Percentiles rank a stretch among this genome's conserved stretches.
phyloP scores from a whole-genome alignment of 83 land plant genomes.

The Picea engelmannii region DNA sequence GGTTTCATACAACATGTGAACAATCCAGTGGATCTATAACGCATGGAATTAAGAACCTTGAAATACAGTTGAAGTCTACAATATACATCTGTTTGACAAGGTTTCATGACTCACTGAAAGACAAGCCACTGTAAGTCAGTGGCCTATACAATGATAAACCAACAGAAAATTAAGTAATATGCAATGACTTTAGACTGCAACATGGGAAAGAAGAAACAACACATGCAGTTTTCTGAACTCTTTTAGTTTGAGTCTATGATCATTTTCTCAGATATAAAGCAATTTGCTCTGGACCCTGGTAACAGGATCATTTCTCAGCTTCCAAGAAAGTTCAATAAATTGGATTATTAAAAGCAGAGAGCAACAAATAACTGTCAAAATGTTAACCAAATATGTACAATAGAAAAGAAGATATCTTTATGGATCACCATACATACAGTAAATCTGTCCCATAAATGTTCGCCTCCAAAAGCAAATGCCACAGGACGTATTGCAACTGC shows the following conservation, averaged over 20 bases:
- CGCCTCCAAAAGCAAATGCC: constrained; percentile 91
- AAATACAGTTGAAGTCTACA: neutral
- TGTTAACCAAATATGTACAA: neutral
- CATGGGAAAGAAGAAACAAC: too few species aligned
- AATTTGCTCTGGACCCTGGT: too few species aligned
- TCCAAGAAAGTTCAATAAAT: too few species aligned
- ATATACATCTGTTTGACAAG: neutral
- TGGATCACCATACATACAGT: constrained; percentile 57
- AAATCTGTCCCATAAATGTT: constrained; percentile 97
- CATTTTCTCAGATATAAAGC: too few species aligned
- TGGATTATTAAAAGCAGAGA: neutral
- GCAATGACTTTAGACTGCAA: too few species aligned
- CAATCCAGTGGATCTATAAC: neutral
- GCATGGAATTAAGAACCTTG: neutral
- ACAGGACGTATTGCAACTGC: constrained; percentile 78
- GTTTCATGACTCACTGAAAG: neutral
- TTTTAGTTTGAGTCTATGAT: too few species aligned
- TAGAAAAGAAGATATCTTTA: constrained; percentile 8
- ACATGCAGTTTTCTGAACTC: too few species aligned
- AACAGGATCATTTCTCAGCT: too few species aligned
- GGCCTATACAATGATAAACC: too few species aligned
- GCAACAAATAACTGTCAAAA: neutral
- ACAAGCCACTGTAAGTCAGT: neutral
- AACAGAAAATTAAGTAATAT: too few species aligned
- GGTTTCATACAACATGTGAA: neutral